These are phyloP conservation scores for Chaetomium cochliodes DNA, from an alignment of 495 filamentous ascomycete genomes.

Conservation along the genomic window DNA sequence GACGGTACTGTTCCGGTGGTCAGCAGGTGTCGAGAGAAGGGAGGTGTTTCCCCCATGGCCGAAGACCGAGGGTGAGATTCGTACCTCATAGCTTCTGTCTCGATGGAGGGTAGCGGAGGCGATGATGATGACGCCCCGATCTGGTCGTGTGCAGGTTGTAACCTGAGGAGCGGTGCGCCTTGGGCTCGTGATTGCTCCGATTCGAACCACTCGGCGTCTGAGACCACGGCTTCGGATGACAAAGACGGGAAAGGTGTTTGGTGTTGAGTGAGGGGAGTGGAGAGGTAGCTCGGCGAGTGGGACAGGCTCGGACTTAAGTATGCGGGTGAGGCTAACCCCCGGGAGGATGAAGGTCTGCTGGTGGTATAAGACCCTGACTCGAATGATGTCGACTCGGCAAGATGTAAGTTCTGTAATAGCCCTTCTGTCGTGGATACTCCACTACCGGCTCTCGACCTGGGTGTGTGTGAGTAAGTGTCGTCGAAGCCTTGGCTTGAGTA, in stretches of 20 bases:
- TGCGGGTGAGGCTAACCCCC: slow-evolving; percentile 29
- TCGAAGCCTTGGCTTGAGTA: slow-evolving; percentile 35
- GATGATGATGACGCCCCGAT: slow-evolving; percentile 31
- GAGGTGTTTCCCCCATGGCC: not conserved
- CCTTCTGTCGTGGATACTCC: slow-evolving; percentile 40
- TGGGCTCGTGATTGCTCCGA: slow-evolving; percentile 29
- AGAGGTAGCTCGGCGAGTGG: slow-evolving; percentile 28
- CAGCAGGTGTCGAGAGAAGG: slow-evolving; percentile 5
- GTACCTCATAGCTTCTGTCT: slow-evolving; percentile 46
- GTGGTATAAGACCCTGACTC: slow-evolving; percentile 32
- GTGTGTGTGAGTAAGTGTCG: slow-evolving; percentile 47
- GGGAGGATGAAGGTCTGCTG: slow-evolving; percentile 35
- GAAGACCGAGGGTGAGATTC: not conserved
- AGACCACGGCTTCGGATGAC: slow-evolving; percentile 25
- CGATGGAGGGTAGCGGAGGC: slow-evolving; percentile 30
- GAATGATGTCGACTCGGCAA: slow-evolving; percentile 35
- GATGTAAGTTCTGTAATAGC: slow-evolving; percentile 36
- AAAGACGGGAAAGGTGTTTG: slow-evolving; percentile 34
- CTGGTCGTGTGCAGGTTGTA: slow-evolving; percentile 39
- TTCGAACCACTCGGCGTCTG: slow-evolving; percentile 38
- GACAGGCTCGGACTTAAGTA: slow-evolving; percentile 34
- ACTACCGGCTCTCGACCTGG: slow-evolving; percentile 44
- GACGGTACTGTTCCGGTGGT: slow-evolving; percentile 40
- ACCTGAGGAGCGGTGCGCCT: slow-evolving; percentile 37
- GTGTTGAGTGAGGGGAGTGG: slow-evolving; percentile 31